A percentile compares a stretch with the other conserved stretches of the same genome.
These are phyloP conservation scores for Didymella exigua DNA, from an alignment of 2,329 filamentous ascomycete genomes.

Conservation along the genomic window DNA sequence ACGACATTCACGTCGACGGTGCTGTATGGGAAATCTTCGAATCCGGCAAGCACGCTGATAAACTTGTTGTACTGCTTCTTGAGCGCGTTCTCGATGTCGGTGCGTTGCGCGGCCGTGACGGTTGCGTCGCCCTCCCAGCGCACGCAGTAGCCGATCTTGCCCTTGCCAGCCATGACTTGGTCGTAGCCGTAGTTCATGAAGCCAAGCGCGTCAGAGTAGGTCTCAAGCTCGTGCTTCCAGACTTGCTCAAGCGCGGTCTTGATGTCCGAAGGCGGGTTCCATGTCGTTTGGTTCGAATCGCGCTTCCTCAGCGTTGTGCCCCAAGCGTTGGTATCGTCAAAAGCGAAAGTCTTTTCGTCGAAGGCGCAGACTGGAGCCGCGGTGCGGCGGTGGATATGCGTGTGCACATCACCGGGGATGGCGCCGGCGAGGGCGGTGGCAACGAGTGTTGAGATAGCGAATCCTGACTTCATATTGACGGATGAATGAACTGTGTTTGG, in stretches of 20 bases:
- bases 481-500: background rate
- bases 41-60: conserved; percentile 53
- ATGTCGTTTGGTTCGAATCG: conserved; percentile 26
- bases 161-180: conserved; percentile 36
- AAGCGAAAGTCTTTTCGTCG: conserved; percentile 16
- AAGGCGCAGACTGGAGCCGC: conserved; percentile 26
- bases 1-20: conserved; percentile 51
- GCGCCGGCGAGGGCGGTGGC: conserved; percentile 18
- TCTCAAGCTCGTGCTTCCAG: conserved; percentile 33
- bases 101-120: conserved; percentile 49
- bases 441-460: conserved; percentile 27
- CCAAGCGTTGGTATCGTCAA: conserved; percentile 25
- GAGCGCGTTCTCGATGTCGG: conserved; percentile 45
- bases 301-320: conserved; percentile 21
- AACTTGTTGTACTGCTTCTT: conserved; percentile 49
- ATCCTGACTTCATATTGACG: conserved; percentile 25
- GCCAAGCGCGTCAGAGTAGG: conserved; percentile 27
- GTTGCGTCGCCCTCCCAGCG: conserved; percentile 52
- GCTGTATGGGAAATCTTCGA: conserved; percentile 52
- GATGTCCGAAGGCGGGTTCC: conserved; percentile 35
- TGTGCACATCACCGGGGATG: conserved; percentile 19
- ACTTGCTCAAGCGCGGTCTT: conserved; percentile 30
- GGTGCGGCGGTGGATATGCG: conserved; percentile 19
- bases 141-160: conserved; percentile 52
- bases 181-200: conserved; percentile 45